Base-by-base conservation (phyloP, 1,284 basidiomycete genomes). In the Phlebopus sp. region DNA sequence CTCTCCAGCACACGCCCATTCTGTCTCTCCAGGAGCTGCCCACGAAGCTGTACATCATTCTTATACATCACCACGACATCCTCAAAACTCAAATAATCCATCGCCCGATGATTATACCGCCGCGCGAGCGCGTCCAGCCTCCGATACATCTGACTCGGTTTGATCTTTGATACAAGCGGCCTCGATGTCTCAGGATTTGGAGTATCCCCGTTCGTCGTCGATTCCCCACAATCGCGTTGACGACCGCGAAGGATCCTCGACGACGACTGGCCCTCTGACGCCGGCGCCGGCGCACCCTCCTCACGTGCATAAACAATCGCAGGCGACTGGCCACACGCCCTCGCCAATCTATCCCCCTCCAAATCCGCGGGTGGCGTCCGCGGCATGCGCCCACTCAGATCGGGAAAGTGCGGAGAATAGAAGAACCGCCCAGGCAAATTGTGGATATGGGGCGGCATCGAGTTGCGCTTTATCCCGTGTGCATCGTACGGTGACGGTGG, bases 11-110 rank as follows among this genome's bases (percentile, higher is more conserved):
- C 30, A 3, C 55, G 55, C 2, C 61, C 58, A 21, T 48, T 52
- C 19, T 43, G 48, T 37, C 58, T 65, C 5, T 53, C 42, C 9
- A 48, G 46, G 14, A 64, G 27, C 36, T 63, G 56, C n/a, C 63
- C 62, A n/a, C 60, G 46, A 1, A 68, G 45, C 1, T 55, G 54
- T 21, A 15, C 31, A 31, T 64, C 65, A 0, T 37, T 49, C 17
- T 46, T 53, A 14, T 60, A 52, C 14, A 50, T 43, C 8, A 29
- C 29, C 0, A 50, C 52, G 2, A 68, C 37, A 19, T 66, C 62
- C 38, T 64, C 62, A 8, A 52, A 51, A 6, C 29, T 41, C 42
- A 64, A 11, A 44, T 65, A 59, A 32, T 65, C 65, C 54, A 66
- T 59, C 27, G 53, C 65, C 13, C 54, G 62, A 36, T 42, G 50